Percentiles rank a stretch among this genome's conserved stretches.
phyloP scores from a whole-genome alignment of 768 basidiomycete genomes.

The Mycena albidolilacea region DNA sequence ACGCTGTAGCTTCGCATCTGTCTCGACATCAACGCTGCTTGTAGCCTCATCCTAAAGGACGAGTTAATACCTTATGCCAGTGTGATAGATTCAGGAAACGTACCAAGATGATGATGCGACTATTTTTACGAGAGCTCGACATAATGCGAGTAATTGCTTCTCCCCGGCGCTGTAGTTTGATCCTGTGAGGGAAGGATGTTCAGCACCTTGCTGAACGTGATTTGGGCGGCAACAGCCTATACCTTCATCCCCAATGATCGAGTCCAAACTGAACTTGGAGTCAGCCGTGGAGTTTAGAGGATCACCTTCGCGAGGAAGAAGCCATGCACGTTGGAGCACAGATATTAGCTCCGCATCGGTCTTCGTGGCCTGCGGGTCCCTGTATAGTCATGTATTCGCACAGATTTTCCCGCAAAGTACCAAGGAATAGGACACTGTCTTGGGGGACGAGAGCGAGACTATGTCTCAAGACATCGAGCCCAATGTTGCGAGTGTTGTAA shows the following conservation, averaged over 20 bases:
- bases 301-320: conserved; percentile 66
- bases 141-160: conserved; percentile 74
- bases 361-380: conserved; percentile 68
- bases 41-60: conserved; percentile 71
- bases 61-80: neutral
- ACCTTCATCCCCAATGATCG: conserved; percentile 76
- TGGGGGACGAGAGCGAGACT: conserved; percentile 80
- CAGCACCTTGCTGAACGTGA: neutral
- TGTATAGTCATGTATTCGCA: conserved; percentile 43
- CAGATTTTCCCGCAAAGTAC: conserved; percentile 65
- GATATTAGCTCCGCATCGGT: conserved; percentile 77
- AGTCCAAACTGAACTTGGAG: conserved; percentile 79
- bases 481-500: conserved; percentile 65
- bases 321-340: conserved; percentile 71
- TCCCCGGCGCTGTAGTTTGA: conserved; percentile 79
- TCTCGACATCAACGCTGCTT: conserved; percentile 73
- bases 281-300: conserved; percentile 61
- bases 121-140: conserved; percentile 75
- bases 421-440: conserved; percentile 68
- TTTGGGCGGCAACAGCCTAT: conserved; percentile 11
- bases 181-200: conserved; percentile 50
- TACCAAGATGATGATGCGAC: conserved; percentile 70
- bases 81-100: conserved; percentile 24
- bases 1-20: conserved; percentile 73
- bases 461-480: conserved; percentile 66